These are phyloP conservation scores for Annulohypoxylon maeteangense DNA, from an alignment of 495 filamentous ascomycete species.

Conservation along the genomic window DNA sequence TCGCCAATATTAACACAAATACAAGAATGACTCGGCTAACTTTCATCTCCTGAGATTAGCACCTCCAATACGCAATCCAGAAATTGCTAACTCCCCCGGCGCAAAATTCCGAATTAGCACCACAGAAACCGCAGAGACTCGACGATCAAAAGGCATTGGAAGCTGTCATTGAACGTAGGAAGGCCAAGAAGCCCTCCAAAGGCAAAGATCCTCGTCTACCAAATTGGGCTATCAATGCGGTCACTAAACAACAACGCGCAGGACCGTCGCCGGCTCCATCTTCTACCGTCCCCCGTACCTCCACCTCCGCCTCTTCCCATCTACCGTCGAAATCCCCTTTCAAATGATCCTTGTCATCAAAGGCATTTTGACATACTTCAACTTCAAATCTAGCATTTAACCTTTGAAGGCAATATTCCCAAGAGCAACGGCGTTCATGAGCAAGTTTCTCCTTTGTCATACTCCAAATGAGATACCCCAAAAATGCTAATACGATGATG, in stretches of 20 bases:
- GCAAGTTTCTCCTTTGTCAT: neutral
- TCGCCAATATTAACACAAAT: neutral
- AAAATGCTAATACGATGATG: neutral
- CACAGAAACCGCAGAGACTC: slow-evolving; percentile 33
- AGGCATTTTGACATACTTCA: neutral
- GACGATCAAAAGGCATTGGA: slow-evolving; percentile 42
- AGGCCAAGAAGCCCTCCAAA: slow-evolving; percentile 28
- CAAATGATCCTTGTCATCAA: neutral
- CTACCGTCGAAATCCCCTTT: slow-evolving; percentile 28
- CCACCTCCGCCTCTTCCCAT: neutral
- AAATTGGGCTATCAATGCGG: slow-evolving; percentile 40
- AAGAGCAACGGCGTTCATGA: slow-evolving; percentile 4
- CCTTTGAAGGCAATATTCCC: neutral
- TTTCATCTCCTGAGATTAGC: slow-evolving; percentile 27
- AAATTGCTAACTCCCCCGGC: slow-evolving; percentile 19
- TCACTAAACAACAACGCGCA: slow-evolving; percentile 35
- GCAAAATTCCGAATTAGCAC: neutral
- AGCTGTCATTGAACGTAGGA: slow-evolving; percentile 41
- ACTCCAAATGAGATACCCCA: slow-evolving; percentile 17
- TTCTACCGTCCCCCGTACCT: neutral
- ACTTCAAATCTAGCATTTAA: neutral
- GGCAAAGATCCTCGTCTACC: slow-evolving; percentile 40
- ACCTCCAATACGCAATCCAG: slow-evolving; percentile 31
- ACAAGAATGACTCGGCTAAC: slow-evolving; percentile 16
- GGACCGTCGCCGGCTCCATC: slow-evolving; percentile 17